Evolutionary conservation across 306 rosid genomes (phyloP), one percentile per base, ranked within the genome.

Genomic region (Quercus rubra): DNA sequence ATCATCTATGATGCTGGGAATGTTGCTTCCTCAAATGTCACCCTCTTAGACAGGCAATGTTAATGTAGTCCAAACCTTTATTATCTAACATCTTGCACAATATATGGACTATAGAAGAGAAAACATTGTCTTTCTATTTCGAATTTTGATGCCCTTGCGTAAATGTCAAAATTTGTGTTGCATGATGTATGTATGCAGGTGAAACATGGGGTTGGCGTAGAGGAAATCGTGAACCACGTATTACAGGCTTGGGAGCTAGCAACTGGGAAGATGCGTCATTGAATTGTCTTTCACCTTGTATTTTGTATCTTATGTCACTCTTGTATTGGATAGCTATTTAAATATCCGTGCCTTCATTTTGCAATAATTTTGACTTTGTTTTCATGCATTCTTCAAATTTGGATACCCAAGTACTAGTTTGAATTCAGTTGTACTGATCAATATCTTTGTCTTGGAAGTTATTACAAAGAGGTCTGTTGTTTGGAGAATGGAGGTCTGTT

Each of bases 141-240:
- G 1, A 3, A 18, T 58, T 25, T n/a, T 57, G 63, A 20, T 56
- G 23, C 1, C 66, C 61, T 41, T 46, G 54, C 55, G 41, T 21
- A 61, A 46, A 55, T 62, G 52, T 71, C 54, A 54, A 21, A 13
- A 30, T 68, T 78, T 76, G 46, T 11, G 30, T 19, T 30, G 19
- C 55, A 38, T 27, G 70, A 64, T 54, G 68, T 14, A 25, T 19
- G 41, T 43, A 49, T 82, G 82, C 87, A 95, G 98, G 97, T 93
- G 85, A 95, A 93, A 84, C 95, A 95, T 52, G 94, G 88, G 78
- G 20, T 87, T 66, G 98, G 99, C 10, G 90, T 92, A 13, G 92
- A 85, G 75, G 97, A 90, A 75, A 95, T 95, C 20, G 94, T 86
- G 77, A 85, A 87, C 85, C 92, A 90, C 76, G 30, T 95, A 11